Conservation (phyloP, 306 rosid species). For the Vachellia collinsii region DNA sequence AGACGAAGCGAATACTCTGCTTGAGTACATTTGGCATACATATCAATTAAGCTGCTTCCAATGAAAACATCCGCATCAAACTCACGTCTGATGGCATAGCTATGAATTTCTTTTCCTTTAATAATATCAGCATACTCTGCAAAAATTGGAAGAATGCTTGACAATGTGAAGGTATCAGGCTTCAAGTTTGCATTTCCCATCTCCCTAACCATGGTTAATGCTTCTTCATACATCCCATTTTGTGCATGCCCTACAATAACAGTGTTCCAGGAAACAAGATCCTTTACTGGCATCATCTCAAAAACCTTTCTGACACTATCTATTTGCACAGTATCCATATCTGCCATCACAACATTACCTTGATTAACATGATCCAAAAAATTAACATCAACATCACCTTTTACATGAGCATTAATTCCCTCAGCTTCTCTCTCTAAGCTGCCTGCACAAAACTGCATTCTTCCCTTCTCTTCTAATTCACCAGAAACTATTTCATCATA, state of each 20-base stretch:
- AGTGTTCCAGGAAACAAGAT: slow-evolving; percentile 92
- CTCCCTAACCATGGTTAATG: slow-evolving; percentile 58
- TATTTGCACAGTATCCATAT: not conserved
- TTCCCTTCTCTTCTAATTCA: slow-evolving; percentile 15
- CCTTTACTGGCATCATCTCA: slow-evolving; percentile 64
- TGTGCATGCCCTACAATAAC: slow-evolving; percentile 71
- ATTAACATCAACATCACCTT: not conserved
- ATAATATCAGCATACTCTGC: slow-evolving; percentile 62
- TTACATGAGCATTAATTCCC: slow-evolving; percentile 15
- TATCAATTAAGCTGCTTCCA: slow-evolving; percentile 83
- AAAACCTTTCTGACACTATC: slow-evolving; percentile 66
- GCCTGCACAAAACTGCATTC: not conserved
- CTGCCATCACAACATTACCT: not conserved
- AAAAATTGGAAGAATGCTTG: slow-evolving; percentile 78
- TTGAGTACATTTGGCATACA: slow-evolving; percentile 82
- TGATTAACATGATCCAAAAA: slow-evolving; percentile 8
- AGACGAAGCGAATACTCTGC: slow-evolving; percentile 53
- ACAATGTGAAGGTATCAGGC: slow-evolving; percentile 79
- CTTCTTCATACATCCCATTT: slow-evolving; percentile 63
- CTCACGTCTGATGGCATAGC: slow-evolving; percentile 67
- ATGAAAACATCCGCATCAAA: slow-evolving; percentile 68
- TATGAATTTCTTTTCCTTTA: slow-evolving; percentile 90
- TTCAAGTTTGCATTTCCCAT: slow-evolving; percentile 61
- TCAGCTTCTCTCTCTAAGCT: slow-evolving; percentile 12
- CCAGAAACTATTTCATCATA: not conserved